Evolutionary conservation across 257 asterid species (phyloP).

Genomic region (Forsythia viridissima): DNA sequence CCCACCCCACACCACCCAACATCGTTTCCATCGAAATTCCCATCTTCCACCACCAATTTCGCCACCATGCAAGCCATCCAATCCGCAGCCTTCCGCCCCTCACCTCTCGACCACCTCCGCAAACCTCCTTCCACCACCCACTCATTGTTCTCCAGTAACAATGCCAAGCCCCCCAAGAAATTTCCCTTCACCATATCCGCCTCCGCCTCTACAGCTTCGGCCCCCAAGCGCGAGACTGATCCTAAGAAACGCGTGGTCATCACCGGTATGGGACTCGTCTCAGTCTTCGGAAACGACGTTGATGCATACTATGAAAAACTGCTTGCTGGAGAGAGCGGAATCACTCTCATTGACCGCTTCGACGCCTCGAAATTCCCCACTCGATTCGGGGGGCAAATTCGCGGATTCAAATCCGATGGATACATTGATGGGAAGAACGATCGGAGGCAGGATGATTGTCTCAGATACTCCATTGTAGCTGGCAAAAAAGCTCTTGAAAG

Average conservation of each 20-base stretch:
- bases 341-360: slow-evolving; percentile 47
- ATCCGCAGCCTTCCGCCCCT: slow-evolving; percentile 32
- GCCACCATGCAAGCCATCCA: slow-evolving; percentile 38
- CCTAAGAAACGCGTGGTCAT: slow-evolving; percentile 59
- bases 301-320: slow-evolving; percentile 46
- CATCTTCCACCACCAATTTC: slow-evolving; percentile 4
- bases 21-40: slow-evolving; percentile 29
- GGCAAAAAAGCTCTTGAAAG: slow-evolving; percentile 53
- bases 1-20: neutral
- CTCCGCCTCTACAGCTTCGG: slow-evolving; percentile 22
- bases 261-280: slow-evolving; percentile 61
- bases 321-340: slow-evolving; percentile 54
- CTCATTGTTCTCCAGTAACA: slow-evolving; percentile 23
- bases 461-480: slow-evolving; percentile 54
- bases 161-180: slow-evolving; percentile 18
- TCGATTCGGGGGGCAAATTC: slow-evolving; percentile 55
- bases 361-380: slow-evolving; percentile 61
- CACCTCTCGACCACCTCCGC: slow-evolving; percentile 48
- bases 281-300: slow-evolving; percentile 55
- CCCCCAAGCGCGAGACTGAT: slow-evolving; percentile 48
- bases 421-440: slow-evolving; percentile 63
- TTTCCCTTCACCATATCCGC: slow-evolving; percentile 25
- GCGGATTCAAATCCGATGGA: slow-evolving; percentile 50
- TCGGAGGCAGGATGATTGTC: slow-evolving; percentile 54
- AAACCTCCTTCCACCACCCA: slow-evolving; percentile 20